Base-by-base conservation (phyloP, 371 early-diverging fungal genomes). In the Coemansia sp. region DNA sequence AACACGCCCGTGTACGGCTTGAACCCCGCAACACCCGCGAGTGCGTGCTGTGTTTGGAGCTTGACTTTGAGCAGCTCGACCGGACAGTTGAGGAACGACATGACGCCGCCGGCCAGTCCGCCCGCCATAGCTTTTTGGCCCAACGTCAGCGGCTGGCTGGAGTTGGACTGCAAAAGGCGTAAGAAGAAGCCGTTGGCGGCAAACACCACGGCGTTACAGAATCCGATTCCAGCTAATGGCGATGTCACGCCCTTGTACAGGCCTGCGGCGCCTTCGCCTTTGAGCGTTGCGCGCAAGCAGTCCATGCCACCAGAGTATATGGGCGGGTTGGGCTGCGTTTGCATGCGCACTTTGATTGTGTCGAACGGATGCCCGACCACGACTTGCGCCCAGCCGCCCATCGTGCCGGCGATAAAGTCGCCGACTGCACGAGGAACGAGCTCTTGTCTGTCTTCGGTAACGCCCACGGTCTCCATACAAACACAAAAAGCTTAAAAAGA, bases 151-250 rank as follows among this genome's bases (percentile, higher is more conserved):
- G 72, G 68, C 65, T 84, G 79, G 6, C 50, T 77, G 21, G 80
- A 79, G 68, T 86, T 86, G 14, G 71, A 80, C 64, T 87, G 87
- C 16, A 94, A 68, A 67, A 87, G 69, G 47, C 89, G 86, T 60
- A 90, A 82, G 65, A 91, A 90, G 55, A 83, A 83, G 30, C 90
- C 92, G 72, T 94, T 92, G 39, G 90, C 87, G 67, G 90, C 85
- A 82, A 94, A 94, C 65, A 94, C 83, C 30, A 93, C 91, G 0
- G 94, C 94, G 79, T 94, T 94, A 72, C 92, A 92, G 42, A 93
- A 85, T 52, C 93, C 94, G 65, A 92, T 90, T n/a, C 94, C 95
- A 60, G 88, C 84, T 69, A 94, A 72, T 3, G 95, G 94, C 5
- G 92, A 91, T 9, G 86, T 84, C 11, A 91, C 90, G 62, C 95